These are phyloP conservation scores for Floccularia luteovirens DNA, from an alignment of 768 basidiomycete genomes.

Conservation along the genomic window DNA sequence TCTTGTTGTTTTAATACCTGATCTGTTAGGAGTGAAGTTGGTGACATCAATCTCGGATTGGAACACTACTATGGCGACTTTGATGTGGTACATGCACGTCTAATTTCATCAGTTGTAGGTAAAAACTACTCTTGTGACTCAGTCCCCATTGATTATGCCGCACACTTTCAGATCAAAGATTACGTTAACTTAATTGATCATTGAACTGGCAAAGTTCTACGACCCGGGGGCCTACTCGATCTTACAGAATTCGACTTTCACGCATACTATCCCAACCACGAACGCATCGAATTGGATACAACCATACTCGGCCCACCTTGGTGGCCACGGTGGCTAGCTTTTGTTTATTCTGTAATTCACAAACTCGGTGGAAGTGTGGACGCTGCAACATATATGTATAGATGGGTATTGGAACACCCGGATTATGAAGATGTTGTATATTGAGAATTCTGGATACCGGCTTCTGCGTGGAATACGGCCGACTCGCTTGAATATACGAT, in stretches of 20 bases:
- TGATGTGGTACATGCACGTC: neutral
- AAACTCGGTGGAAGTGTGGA: neutral
- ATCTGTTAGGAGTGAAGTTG: neutral
- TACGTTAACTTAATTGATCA: neutral
- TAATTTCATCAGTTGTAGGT: neutral
- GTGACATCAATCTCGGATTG: neutral
- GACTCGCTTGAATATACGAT: too few species aligned
- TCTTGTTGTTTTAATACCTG: too few species aligned
- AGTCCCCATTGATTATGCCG: neutral
- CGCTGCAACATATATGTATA: neutral
- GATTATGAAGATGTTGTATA: neutral
- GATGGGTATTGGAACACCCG: neutral
- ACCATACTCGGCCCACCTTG: neutral
- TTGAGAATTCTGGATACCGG: too few species aligned
- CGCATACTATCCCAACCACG: neutral
- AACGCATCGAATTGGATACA: neutral
- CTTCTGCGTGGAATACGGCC: too few species aligned
- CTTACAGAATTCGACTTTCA: neutral
- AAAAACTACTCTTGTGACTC: neutral
- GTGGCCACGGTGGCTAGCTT: neutral
- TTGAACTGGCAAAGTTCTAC: neutral
- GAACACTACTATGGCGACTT: neutral
- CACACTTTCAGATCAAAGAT: neutral
- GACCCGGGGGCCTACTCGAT: neutral
- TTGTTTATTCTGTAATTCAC: neutral